These are phyloP conservation scores for Trypanosoma congolense DNA, from an alignment of 208 protist species.

Conservation along the genomic window DNA sequence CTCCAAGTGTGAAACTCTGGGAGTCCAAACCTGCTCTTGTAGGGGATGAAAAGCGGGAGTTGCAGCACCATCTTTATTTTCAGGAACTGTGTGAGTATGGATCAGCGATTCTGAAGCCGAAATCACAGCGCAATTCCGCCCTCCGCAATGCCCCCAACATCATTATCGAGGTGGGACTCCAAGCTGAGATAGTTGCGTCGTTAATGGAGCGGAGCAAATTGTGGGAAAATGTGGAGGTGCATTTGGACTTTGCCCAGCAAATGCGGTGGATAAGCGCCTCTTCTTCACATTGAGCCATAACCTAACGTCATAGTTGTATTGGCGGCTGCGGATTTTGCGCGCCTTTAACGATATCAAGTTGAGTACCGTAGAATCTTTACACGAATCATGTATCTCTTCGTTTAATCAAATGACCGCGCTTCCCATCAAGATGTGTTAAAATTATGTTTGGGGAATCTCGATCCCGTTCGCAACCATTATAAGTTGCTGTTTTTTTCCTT, in stretches of 20 bases:
- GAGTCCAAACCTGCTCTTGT: conserved; percentile 82
- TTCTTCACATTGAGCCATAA: conserved; percentile 37
- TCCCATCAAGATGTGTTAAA: no score
- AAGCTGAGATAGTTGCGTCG: conserved; percentile 67
- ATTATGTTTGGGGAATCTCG: no score
- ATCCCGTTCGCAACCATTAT: no score
- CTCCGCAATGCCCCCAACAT: conserved; percentile 56
- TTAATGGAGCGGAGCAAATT: conserved; percentile 64
- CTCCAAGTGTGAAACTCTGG: conserved; percentile 58
- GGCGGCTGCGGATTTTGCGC: no score
- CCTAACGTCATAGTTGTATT: no score
- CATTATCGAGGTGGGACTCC: conserved; percentile 71
- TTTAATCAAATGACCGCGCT: no score
- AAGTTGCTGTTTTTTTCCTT: no score
- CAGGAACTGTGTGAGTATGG: conserved; percentile 79
- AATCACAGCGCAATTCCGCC: conserved; percentile 20
- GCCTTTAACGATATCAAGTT: no score
- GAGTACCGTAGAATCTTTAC: no score
- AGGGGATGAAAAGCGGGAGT: conserved; percentile 59
- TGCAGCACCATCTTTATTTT: conserved; percentile 79
- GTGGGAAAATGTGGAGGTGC: conserved; percentile 63
- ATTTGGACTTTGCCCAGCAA: conserved; percentile 73
- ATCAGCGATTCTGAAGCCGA: conserved; percentile 46
- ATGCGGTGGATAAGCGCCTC: conserved; percentile 72
- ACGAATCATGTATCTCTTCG: no score